Evolutionary conservation across 768 basidiomycete genomes (phyloP), one percentile per base, ranked within the genome.

Genomic region (Panaeolus cyanescens): DNA sequence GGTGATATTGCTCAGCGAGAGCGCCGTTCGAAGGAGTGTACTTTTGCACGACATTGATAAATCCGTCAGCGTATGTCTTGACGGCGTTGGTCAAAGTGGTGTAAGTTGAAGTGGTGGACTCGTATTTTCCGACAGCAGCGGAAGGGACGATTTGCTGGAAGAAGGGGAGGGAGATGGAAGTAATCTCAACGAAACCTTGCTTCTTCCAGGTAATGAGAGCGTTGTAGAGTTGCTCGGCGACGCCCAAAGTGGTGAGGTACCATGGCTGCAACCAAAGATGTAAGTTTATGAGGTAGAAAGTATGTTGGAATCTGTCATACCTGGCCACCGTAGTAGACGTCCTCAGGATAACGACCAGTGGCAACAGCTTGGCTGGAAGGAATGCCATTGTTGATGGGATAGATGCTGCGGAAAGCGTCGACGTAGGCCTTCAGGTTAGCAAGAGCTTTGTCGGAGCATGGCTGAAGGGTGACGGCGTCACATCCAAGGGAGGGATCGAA

Each of bases 401-500:
- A 92, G 39, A 91, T 78, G 12, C 78, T 72, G 28, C 91, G 79
- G 83, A 93, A 93, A 0, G 89, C 76, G 67, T 91, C 87, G 55
- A 89, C 83, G 63, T 90, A 89, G 20, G 83, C 82, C 67, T 88
- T 86, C 42, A 89, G 77, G 67, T 80, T 91, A 0, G 90, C 80
- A n/a, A 93, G 78, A 0, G 91, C 90, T 68, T 83, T 83, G 75
- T 92, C 90, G 0, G 91, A 92, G 71, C 92, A 92, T 1, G 92
- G 92, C 68, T 93, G 90, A 80, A 92, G 92, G 3, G 92, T 92
- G 5, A 70, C 73, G 1, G 81, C 77, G 68, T 92, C 90, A 67
- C 91, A 92, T 31, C 87, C 89, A 12, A 89, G 90, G 20, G 76
- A 68, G 22, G 82, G 72, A 67, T 92, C 90, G 71, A 90, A 92